Evolutionary conservation across 345 rosid genomes (phyloP).

Genomic region (Gynandropsis gynandra): DNA sequence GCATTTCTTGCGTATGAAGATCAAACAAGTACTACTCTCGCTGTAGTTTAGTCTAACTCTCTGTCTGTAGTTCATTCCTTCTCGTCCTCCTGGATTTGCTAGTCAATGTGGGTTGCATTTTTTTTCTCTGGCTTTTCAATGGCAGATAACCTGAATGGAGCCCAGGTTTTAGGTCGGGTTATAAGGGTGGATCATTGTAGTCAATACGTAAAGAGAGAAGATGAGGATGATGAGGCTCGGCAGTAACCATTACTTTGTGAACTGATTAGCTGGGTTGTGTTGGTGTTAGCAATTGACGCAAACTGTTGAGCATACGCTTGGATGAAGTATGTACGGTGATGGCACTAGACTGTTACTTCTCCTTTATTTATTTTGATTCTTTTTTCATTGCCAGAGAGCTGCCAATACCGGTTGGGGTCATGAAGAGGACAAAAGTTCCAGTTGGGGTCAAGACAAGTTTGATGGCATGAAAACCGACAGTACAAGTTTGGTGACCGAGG

Average conservation of each 20-base stretch:
- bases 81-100: neutral
- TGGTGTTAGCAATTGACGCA: neutral
- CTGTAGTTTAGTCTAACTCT: constrained; percentile 58
- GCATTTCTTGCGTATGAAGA: constrained; percentile 90
- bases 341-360: neutral
- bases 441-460: constrained; percentile 69
- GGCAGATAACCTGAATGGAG: constrained; percentile 82
- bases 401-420: constrained; percentile 86
- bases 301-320: constrained; percentile 2
- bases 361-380: constrained; percentile 13
- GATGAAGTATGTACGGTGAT: constrained; percentile 1
- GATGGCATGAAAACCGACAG: constrained; percentile 40
- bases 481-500: constrained; percentile 30
- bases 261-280: neutral
- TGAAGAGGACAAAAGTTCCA: constrained; percentile 51
- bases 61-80: neutral
- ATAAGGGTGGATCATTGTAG: constrained; percentile 71
- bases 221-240: constrained; percentile 72
- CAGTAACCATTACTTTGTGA: constrained; percentile 34
- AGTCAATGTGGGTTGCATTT: neutral
- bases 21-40: constrained; percentile 84
- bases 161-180: constrained; percentile 57
- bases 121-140: neutral
- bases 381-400: constrained; percentile 50
- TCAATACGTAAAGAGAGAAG: constrained; percentile 67